Conservation (phyloP, 768 basidiomycete genomes). For the Lentinula edodes region DNA sequence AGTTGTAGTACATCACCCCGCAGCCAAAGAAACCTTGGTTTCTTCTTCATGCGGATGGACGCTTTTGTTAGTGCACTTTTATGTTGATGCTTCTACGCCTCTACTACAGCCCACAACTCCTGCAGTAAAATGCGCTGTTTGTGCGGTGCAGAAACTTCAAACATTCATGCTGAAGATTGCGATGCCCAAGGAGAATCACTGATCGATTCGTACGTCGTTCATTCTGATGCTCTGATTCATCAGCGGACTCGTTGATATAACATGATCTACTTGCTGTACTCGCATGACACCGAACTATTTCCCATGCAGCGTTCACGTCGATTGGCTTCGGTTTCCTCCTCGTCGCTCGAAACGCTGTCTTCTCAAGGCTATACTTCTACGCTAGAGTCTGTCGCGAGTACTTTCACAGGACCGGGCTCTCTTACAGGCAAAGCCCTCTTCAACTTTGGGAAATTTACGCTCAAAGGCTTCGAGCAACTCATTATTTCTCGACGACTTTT, state of each 20-base stretch:
- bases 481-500: constrained; percentile 1
- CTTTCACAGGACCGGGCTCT: background rate
- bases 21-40: too few species aligned
- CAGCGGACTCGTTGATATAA: background rate
- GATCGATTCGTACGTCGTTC: background rate
- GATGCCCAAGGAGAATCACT: too few species aligned
- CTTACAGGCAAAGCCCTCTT: constrained; percentile 1
- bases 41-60: too few species aligned
- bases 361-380: background rate
- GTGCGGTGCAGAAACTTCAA: too few species aligned
- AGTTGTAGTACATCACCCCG: too few species aligned
- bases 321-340: background rate
- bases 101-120: too few species aligned
- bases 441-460: background rate
- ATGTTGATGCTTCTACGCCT: too few species aligned
- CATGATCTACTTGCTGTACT: background rate
- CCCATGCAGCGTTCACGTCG: background rate
- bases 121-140: too few species aligned
- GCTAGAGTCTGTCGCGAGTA: background rate
- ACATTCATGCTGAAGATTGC: too few species aligned
- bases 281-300: too few species aligned
- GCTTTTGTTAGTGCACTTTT: too few species aligned
- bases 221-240: background rate
- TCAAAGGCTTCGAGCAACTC: constrained; percentile 1
- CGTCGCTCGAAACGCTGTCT: background rate